phyloP scores from a whole-genome alignment of 495 filamentous ascomycete species.

The Aspergillus carlsbadensis region DNA sequence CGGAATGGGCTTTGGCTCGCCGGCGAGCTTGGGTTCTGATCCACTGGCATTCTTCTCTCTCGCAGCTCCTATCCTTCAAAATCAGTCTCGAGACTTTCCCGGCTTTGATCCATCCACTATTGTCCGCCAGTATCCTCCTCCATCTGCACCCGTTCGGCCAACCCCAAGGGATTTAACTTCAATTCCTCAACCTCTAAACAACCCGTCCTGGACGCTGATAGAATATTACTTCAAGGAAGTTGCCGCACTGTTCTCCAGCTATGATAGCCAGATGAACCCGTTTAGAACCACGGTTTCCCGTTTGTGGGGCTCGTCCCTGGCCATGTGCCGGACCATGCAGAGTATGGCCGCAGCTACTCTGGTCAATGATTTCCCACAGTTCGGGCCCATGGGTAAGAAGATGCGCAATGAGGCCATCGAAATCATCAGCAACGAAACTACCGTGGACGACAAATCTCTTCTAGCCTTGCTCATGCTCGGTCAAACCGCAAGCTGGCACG shows the following conservation, averaged over 20 bases:
- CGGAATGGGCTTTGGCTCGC: slow-evolving; percentile 26
- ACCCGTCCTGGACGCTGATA: slow-evolving; percentile 53
- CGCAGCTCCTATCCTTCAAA: slow-evolving; percentile 21
- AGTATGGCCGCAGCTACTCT: slow-evolving; percentile 62
- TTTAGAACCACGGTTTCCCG: slow-evolving; percentile 56
- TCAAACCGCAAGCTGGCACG: slow-evolving; percentile 57
- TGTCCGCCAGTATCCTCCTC: slow-evolving; percentile 39
- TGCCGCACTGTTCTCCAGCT: slow-evolving; percentile 55
- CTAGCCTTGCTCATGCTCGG: slow-evolving; percentile 55
- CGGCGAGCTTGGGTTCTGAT: slow-evolving; percentile 24
- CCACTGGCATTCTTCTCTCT: slow-evolving; percentile 34
- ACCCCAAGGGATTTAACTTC: slow-evolving; percentile 27
- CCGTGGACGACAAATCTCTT: slow-evolving; percentile 48
- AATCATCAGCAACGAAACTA: slow-evolving; percentile 44
- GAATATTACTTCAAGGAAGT: slow-evolving; percentile 63
- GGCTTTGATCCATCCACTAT: slow-evolving; percentile 40
- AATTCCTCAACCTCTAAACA: slow-evolving; percentile 41
- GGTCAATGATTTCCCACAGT: slow-evolving; percentile 55
- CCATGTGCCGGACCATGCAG: slow-evolving; percentile 59
- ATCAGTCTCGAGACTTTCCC: slow-evolving; percentile 19
- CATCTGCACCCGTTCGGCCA: slow-evolving; percentile 17
- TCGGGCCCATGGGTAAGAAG: slow-evolving; percentile 48
- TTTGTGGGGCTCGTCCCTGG: slow-evolving; percentile 54
- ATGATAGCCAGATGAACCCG: slow-evolving; percentile 58
- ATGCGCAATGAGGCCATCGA: slow-evolving; percentile 53